A percentile compares a stretch with the other conserved stretches of the same genome.
Conservation (phyloP, 2,329 filamentous ascomycete species). For the Knufia petricola region DNA sequence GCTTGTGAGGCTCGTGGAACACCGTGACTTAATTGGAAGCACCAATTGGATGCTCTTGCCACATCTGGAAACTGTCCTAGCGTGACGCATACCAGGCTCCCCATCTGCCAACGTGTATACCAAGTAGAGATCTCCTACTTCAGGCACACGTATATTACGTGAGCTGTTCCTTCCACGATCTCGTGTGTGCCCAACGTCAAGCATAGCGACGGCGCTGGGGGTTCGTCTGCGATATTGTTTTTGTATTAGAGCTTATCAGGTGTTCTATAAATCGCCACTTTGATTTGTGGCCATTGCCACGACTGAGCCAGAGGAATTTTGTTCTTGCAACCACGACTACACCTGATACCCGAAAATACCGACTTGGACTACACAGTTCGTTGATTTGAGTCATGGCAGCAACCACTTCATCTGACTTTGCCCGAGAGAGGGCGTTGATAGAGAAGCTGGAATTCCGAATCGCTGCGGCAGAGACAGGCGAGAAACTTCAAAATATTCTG, state of each 20-base stretch:
- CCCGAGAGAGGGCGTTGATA: constrained; percentile 70
- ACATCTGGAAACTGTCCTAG: not conserved
- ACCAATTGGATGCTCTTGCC: not conserved
- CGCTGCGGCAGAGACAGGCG: constrained; percentile 70
- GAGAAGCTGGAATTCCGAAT: constrained; percentile 81
- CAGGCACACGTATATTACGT: not conserved
- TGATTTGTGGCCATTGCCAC: too few species aligned
- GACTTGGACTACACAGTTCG: too few species aligned
- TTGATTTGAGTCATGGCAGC: constrained; percentile 2
- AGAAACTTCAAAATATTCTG: constrained; percentile 68
- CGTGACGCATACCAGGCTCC: not conserved
- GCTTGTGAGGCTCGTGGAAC: too few species aligned
- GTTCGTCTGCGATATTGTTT: not conserved
- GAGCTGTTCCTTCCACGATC: too few species aligned
- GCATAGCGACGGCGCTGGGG: constrained; percentile 3
- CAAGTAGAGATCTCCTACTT: not conserved
- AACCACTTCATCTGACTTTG: constrained; percentile 34
- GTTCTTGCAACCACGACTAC: too few species aligned
- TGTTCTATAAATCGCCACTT: not conserved
- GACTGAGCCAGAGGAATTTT: too few species aligned
- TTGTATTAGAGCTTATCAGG: not conserved
- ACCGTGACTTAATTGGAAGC: not conserved
- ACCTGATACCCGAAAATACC: too few species aligned
- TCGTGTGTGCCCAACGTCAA: not conserved
- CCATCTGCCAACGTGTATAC: not conserved